Conservation (phyloP, 495 filamentous ascomycete genomes). For the Penicillium steckii region DNA sequence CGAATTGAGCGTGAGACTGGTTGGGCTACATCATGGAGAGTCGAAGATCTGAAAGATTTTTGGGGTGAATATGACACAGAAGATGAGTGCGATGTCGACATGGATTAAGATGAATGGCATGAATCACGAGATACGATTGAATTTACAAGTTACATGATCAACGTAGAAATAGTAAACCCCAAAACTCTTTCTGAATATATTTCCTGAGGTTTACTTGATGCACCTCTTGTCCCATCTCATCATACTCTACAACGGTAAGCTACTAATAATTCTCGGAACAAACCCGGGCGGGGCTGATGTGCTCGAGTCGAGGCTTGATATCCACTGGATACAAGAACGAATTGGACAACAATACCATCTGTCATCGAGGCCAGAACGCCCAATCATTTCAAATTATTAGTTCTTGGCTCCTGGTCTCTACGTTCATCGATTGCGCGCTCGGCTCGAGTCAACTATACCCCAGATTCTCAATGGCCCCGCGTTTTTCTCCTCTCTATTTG, state of each 20-base stretch:
- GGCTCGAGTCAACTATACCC: neutral
- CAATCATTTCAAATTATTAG: neutral
- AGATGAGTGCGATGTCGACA: constrained; percentile 27
- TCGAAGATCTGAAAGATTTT: constrained; percentile 40
- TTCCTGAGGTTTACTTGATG: neutral
- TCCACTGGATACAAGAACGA: neutral
- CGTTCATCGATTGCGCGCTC: neutral
- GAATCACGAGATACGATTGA: neutral
- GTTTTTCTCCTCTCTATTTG: neutral
- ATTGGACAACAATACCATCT: neutral
- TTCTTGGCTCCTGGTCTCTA: neutral
- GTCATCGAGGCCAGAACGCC: neutral
- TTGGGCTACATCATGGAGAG: constrained; percentile 44
- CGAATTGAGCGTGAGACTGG: constrained; percentile 43
- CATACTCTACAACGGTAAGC: too few species aligned
- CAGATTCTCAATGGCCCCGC: neutral
- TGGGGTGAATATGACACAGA: constrained; percentile 41
- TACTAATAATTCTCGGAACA: neutral
- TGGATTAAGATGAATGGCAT: constrained; percentile 8
- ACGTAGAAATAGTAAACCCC: too few species aligned
- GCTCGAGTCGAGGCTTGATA: constrained; percentile 10
- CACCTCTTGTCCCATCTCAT: neutral
- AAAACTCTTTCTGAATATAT: neutral
- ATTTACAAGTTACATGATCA: too few species aligned
- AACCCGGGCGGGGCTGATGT: constrained; percentile 5